phyloP scores from a whole-genome alignment of 2,329 filamentous ascomycete genomes.

The Trichoderma sp. region DNA sequence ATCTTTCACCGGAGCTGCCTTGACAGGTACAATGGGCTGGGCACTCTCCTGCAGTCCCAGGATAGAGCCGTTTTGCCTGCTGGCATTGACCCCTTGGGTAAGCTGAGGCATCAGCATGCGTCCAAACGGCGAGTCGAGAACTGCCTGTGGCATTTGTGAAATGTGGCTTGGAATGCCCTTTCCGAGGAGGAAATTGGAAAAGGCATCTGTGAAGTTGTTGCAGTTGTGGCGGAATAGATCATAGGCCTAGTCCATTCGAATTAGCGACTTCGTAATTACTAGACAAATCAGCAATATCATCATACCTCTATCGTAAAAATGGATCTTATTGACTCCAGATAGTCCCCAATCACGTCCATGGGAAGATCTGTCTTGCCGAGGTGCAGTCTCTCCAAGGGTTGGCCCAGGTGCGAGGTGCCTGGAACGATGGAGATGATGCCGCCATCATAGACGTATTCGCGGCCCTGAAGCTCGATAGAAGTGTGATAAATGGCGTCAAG shows the following conservation, averaged over 20 bases:
- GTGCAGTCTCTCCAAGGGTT: constrained; percentile 72
- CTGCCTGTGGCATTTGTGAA: constrained; percentile 77
- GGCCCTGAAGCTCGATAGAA: constrained; percentile 78
- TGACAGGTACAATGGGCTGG: constrained; percentile 28
- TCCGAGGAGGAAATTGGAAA: constrained; percentile 85
- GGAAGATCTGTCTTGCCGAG: constrained; percentile 79
- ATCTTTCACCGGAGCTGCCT: constrained; percentile 53
- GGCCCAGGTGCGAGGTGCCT: constrained; percentile 82
- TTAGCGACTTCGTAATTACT: background rate
- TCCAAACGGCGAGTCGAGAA: constrained; percentile 84
- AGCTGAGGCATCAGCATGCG: constrained; percentile 80
- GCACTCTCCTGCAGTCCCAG: constrained; percentile 52
- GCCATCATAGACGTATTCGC: constrained; percentile 89
- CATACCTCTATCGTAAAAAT: constrained; percentile 78
- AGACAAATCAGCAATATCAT: background rate
- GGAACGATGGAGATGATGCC: constrained; percentile 81
- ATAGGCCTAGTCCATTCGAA: constrained; percentile 62
- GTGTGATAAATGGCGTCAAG: constrained; percentile 97
- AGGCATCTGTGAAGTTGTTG: constrained; percentile 95
- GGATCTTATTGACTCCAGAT: constrained; percentile 77
- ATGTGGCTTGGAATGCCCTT: constrained; percentile 88
- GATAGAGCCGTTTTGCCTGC: constrained; percentile 53
- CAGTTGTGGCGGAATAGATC: constrained; percentile 91
- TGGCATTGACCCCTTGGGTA: constrained; percentile 52
- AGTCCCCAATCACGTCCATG: constrained; percentile 80